Base-by-base conservation (phyloP, 2,329 filamentous ascomycete genomes). In the Sarocladium strictum region DNA sequence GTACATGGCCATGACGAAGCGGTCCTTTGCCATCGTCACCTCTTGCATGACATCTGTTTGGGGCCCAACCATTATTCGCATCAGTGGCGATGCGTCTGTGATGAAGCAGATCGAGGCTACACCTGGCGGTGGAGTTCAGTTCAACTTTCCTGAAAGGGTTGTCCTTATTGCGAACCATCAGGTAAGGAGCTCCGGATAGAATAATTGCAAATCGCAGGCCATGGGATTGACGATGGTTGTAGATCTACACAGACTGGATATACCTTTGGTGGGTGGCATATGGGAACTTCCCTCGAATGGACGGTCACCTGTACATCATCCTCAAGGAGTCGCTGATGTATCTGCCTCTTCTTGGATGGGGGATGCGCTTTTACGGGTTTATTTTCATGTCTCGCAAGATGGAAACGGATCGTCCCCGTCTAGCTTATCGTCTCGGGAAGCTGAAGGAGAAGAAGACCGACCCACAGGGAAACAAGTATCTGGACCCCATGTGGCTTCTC, bases 181-280 rank as follows among this genome's bases (percentile, higher is more conserved):
- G 72, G 80, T 84, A 69, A 53, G 37, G 12, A 6, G 7, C 43
- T 7, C 17, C 12, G 19, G 17, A 9, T 27, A 40, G 29, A 26
- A 10, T 35, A 5, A 5, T 37, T 12, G 9, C 33, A 10, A 4
- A 32, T 43, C 9, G 9, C 19, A 21, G 9, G 14, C 9, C 11
- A 9, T 50, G 45, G 3, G n/a, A 15, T 17, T 15, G 51, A 26
- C 4, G 21, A 3, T 14, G 6, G 21, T 5, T 26, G 23, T 60
- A 80, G 80, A 85, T 95, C 53, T 95, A 96, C 66, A 93, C 90
- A 9, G 90, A 96, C 71, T 96, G 90, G 90, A 72, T 95, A 9
- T 96, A 96, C 66, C 80, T 96, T 7, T 96, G 90, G 90, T 96
- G 90, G 90, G 85, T 90, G 24, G 89, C 85, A n/a, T 96, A 96